Evolutionary conservation across 345 rosid species (phyloP).

Genomic region (Clausena lansium): DNA sequence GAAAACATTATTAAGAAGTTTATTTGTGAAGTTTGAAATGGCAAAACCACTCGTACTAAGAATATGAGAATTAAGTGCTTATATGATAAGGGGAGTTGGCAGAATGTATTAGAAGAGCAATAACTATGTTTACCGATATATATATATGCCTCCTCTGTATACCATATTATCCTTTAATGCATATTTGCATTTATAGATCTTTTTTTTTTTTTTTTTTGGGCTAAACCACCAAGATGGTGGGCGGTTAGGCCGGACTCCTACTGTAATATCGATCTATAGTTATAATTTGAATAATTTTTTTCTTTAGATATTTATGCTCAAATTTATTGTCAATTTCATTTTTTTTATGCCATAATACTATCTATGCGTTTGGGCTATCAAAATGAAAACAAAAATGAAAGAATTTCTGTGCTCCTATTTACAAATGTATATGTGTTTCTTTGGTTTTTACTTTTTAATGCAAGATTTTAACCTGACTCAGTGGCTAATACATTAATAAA

Average conservation of each 20-base stretch:
- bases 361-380: neutral
- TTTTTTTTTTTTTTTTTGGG: too few species aligned
- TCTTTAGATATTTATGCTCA: neutral
- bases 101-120: neutral
- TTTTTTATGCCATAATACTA: neutral
- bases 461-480: neutral
- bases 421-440: neutral
- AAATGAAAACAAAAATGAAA: neutral
- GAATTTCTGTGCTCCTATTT: neutral
- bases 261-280: neutral
- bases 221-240: too few species aligned
- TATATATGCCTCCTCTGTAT: too few species aligned
- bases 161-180: too few species aligned
- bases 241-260: too few species aligned
- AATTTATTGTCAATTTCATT: neutral
- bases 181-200: too few species aligned
- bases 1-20: neutral
- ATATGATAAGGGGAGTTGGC: neutral
- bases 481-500: slow-evolving; percentile 7
- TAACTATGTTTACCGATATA: neutral
- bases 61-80: neutral
- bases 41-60: neutral
- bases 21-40: neutral
- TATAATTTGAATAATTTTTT: neutral
- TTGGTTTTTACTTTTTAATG: neutral